Conservation (phyloP, 306 rosid genomes). For the Acacia melanoxylon region DNA sequence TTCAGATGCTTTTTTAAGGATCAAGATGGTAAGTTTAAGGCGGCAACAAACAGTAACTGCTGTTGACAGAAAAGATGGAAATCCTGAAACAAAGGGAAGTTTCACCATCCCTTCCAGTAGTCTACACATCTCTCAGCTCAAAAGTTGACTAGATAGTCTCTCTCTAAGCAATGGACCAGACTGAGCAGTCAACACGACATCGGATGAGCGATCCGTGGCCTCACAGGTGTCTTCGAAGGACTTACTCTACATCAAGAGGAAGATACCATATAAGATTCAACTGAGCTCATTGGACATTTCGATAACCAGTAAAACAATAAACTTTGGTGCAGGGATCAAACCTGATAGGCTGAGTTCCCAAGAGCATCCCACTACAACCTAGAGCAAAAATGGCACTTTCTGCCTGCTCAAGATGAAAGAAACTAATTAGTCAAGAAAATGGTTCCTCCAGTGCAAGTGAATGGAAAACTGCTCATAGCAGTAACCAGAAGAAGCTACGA, state of each 20-base stretch:
- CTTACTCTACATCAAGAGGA: slow-evolving; percentile 69
- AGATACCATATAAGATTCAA: slow-evolving; percentile 15
- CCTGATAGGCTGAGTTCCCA: slow-evolving; percentile 95
- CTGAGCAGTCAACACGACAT: slow-evolving; percentile 32
- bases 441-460: slow-evolving; percentile 10
- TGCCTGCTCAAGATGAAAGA: slow-evolving; percentile 62
- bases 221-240: slow-evolving; percentile 98
- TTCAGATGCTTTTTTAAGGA: slow-evolving; percentile 35
- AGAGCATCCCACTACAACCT: slow-evolving; percentile 82
- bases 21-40: slow-evolving; percentile 53
- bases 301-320: not conserved
- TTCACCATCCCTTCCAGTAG: slow-evolving; percentile 51
- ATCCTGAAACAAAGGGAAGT: slow-evolving; percentile 53
- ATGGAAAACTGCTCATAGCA: slow-evolving; percentile 1
- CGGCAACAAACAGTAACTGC: slow-evolving; percentile 47
- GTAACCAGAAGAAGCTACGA: slow-evolving; percentile 8
- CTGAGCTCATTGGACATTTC: not conserved
- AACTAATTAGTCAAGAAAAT: slow-evolving; percentile 5
- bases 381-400: slow-evolving; percentile 88
- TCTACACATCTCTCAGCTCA: slow-evolving; percentile 41
- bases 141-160: slow-evolving; percentile 42
- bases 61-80: slow-evolving; percentile 50
- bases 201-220: slow-evolving; percentile 77
- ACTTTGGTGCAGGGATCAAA: slow-evolving; percentile 26
- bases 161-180: slow-evolving; percentile 15